These are phyloP conservation scores for Hysterangium stoloniferum DNA, from an alignment of 768 basidiomycete species.

Conservation along the genomic window DNA sequence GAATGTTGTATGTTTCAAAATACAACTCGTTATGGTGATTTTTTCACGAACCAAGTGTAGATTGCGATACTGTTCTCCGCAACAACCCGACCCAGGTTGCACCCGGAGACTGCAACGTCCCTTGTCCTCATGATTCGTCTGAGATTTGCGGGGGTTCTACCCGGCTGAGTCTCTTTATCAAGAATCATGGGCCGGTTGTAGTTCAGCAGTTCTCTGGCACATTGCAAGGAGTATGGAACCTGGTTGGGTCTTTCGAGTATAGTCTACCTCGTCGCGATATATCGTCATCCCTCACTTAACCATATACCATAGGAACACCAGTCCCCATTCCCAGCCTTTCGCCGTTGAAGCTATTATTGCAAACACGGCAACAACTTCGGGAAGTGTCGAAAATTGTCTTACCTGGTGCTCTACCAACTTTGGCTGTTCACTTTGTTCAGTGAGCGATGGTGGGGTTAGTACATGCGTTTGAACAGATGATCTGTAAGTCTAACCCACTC, in stretches of 20 bases:
- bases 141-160: constrained; percentile 72
- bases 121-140: constrained; percentile 50
- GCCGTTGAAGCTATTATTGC: constrained; percentile 8
- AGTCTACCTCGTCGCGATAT: not conserved
- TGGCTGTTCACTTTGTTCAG: constrained; percentile 4
- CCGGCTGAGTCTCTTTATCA: constrained; percentile 50
- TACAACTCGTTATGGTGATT: not conserved
- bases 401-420: constrained; percentile 1
- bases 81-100: constrained; percentile 39
- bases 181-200: not conserved
- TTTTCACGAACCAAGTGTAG: constrained; percentile 23
- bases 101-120: constrained; percentile 53
- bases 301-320: constrained; percentile 3
- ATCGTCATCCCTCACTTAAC: not conserved
- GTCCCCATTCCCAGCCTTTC: constrained; percentile 7
- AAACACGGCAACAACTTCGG: constrained; percentile 2
- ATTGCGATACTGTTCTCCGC: constrained; percentile 40
- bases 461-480: not conserved
- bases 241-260: constrained; percentile 8
- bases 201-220: not conserved
- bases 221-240: constrained; percentile 6
- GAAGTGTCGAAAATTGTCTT: constrained; percentile 8
- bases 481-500: not conserved
- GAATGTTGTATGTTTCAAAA: constrained; percentile 13
- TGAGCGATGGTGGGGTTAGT: constrained; percentile 8